Percentiles rank a stretch among this genome's conserved stretches.
Conservation (phyloP, 257 asterid genomes). For the Coffea canephora region DNA sequence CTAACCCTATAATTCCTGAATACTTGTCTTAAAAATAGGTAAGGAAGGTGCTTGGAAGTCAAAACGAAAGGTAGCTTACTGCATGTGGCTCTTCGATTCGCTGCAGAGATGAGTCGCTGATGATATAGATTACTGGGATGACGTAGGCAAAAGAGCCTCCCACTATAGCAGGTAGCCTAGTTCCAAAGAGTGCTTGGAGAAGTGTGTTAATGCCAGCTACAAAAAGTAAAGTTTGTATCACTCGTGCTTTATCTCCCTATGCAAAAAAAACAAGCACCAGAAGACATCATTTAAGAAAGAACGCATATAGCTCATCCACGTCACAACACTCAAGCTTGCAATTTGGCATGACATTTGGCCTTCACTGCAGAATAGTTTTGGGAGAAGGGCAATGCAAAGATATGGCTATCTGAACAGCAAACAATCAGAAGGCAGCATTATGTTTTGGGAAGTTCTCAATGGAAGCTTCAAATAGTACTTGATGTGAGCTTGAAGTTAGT, state of each 20-base stretch:
- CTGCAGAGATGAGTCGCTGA: conserved; percentile 69
- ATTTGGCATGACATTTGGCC: neutral
- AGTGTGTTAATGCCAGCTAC: conserved; percentile 97
- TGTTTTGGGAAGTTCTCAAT: neutral
- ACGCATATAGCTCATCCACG: neutral
- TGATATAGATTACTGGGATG: conserved; percentile 71
- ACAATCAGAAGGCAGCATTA: neutral
- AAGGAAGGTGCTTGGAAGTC: neutral
- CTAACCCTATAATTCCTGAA: neutral
- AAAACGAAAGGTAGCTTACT: conserved; percentile 36
- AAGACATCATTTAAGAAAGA: neutral
- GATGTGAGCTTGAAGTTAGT: neutral
- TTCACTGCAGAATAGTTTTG: neutral
- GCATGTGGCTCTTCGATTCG: conserved; percentile 64
- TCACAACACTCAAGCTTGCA: neutral
- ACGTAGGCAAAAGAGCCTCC: conserved; percentile 96
- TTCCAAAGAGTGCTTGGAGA: conserved; percentile 89
- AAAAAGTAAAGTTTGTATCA: conserved; percentile 85
- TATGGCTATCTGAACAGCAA: neutral
- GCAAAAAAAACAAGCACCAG: conserved; percentile 8
- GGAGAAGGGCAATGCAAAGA: neutral
- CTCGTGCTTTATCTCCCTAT: conserved; percentile 93
- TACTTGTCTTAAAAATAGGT: neutral
- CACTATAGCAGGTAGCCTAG: conserved; percentile 88
- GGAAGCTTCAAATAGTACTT: neutral